phyloP scores from a whole-genome alignment of 2,329 filamentous ascomycete species.

The Fusarium keratoplasticum region DNA sequence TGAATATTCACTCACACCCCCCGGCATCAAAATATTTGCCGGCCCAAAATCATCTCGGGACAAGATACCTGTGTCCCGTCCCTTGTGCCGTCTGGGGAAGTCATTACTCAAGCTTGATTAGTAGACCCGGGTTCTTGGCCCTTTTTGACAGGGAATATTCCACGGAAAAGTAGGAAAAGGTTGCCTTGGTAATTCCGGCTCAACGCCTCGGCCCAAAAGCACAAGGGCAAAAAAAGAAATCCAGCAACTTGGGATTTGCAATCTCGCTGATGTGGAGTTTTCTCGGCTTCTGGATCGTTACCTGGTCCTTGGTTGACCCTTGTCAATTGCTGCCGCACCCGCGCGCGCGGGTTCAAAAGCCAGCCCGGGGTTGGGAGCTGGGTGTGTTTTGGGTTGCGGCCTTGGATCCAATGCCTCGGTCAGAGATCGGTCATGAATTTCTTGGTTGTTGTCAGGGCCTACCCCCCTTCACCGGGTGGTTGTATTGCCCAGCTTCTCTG shows the following conservation, averaged over 20 bases:
- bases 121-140: constrained; percentile 4
- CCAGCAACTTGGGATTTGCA: constrained; percentile 9
- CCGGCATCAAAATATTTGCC: constrained; percentile 7
- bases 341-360: constrained; percentile 9
- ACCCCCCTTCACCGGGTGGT: constrained; percentile 1
- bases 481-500: constrained; percentile 3
- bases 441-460: constrained; percentile 5
- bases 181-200: constrained; percentile 5
- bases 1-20: not conserved
- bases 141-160: constrained; percentile 28
- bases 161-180: constrained; percentile 5
- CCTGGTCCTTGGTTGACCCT: constrained; percentile 16
- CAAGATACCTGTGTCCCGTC: not conserved
- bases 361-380: constrained; percentile 11
- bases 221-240: not conserved
- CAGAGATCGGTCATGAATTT: constrained; percentile 20
- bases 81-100: constrained; percentile 35
- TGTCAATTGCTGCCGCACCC: constrained; percentile 12
- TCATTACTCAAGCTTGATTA: constrained; percentile 16
- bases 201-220: constrained; percentile 17
- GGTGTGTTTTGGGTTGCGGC: constrained; percentile 10
- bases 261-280: constrained; percentile 31
- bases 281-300: constrained; percentile 4
- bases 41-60: not conserved
- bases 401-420: constrained; percentile 23